Evolutionary conservation across 352 stramenopile species (phyloP).

Genomic region (Pythium biforme): DNA sequence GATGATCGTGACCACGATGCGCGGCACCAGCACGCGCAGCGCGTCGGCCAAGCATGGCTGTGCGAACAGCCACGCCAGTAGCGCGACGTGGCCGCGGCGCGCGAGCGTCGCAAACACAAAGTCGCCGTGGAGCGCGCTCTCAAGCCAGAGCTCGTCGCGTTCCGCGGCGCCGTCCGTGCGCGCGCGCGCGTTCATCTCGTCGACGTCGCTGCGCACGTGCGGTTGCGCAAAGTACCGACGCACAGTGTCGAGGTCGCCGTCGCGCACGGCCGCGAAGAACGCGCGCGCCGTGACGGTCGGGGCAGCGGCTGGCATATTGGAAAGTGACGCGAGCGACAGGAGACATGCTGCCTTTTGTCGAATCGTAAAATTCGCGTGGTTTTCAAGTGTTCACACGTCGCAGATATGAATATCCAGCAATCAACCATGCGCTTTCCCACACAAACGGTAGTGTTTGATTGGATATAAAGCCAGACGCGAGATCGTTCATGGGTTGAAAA

Average conservation of each 20-base stretch:
- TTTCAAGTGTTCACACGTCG: constrained; percentile 8
- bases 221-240: constrained; percentile 3
- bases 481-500: not conserved
- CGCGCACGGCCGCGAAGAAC: constrained; percentile 6
- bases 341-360: no score
- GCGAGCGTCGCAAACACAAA: constrained; percentile 2
- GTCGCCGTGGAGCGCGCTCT: constrained; percentile 5
- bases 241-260: constrained; percentile 1
- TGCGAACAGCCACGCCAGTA: constrained; percentile 13
- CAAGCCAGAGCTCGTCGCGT: not conserved
- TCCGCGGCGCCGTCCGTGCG: not conserved
- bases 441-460: not conserved
- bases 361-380: not conserved
- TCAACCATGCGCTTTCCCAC: no score
- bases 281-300: not conserved
- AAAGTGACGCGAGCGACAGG: not conserved
- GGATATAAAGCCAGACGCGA: not conserved
- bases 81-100: not conserved
- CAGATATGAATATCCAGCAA: not conserved
- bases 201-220: not conserved
- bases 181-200: not conserved
- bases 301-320: not conserved
- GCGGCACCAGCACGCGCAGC: not conserved
- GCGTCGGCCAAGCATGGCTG: not conserved
- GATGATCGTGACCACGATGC: not conserved